phyloP scores from a whole-genome alignment of 2,329 filamentous ascomycete genomes.

The Alternaria triticina region DNA sequence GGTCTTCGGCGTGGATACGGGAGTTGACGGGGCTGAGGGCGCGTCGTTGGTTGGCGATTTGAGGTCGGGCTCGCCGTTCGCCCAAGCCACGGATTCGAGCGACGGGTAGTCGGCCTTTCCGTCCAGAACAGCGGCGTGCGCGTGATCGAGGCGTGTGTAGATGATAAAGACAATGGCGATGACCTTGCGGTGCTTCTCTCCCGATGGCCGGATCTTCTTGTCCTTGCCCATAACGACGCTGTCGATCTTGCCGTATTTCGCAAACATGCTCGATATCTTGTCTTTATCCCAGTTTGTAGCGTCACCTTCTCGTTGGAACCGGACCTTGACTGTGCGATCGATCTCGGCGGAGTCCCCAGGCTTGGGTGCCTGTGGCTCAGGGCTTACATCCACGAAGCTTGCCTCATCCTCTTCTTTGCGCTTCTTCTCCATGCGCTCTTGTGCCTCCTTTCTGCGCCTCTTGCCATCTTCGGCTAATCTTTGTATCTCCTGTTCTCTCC shows the following conservation, averaged over 20 bases:
- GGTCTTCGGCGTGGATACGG: slow-evolving; percentile 30
- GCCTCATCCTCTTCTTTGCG: slow-evolving; percentile 57
- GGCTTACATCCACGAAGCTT: slow-evolving; percentile 29
- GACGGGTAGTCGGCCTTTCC: slow-evolving; percentile 55
- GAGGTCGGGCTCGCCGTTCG: slow-evolving; percentile 60
- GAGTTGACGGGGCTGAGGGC: slow-evolving; percentile 38
- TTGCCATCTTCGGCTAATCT: slow-evolving; percentile 57
- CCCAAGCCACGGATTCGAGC: slow-evolving; percentile 64
- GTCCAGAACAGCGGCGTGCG: slow-evolving; percentile 63
- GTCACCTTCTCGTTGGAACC: slow-evolving; percentile 59
- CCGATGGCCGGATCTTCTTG: slow-evolving; percentile 58
- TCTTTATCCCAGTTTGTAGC: slow-evolving; percentile 55
- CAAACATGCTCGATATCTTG: slow-evolving; percentile 56
- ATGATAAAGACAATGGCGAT: slow-evolving; percentile 62
- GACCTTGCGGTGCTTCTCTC: slow-evolving; percentile 58
- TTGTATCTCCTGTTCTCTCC: slow-evolving; percentile 60
- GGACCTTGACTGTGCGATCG: slow-evolving; percentile 64
- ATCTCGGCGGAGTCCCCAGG: slow-evolving; percentile 55
- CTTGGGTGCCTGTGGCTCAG: slow-evolving; percentile 21
- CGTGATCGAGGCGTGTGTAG: slow-evolving; percentile 63
- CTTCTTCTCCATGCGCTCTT: slow-evolving; percentile 61
- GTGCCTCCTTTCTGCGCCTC: slow-evolving; percentile 62
- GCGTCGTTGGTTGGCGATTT: slow-evolving; percentile 23
- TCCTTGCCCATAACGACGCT: slow-evolving; percentile 62
- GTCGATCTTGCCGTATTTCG: slow-evolving; percentile 63